Conservation (phyloP, 495 filamentous ascomycete species). For the Aspergillus saccharolyticus region DNA sequence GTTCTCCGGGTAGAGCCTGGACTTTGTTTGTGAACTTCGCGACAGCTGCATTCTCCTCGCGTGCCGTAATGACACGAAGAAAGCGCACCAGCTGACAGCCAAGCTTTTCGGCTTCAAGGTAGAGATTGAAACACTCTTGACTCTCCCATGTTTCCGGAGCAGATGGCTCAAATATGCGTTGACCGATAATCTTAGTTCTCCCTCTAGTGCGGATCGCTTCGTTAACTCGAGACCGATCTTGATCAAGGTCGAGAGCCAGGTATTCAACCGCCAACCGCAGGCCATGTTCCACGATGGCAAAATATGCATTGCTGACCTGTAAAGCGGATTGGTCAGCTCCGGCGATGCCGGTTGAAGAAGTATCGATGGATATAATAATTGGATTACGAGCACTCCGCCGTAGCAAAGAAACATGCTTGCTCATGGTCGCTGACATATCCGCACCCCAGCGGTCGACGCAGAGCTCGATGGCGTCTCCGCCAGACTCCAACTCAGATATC, state of each 20-base stretch:
- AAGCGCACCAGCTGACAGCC: constrained; percentile 70
- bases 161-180: constrained; percentile 50
- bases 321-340: constrained; percentile 17
- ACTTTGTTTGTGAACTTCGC: constrained; percentile 49
- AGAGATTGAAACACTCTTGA: constrained; percentile 49
- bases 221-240: constrained; percentile 37
- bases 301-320: constrained; percentile 22
- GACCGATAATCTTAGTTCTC: constrained; percentile 69
- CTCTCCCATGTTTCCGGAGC: constrained; percentile 58
- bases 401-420: constrained; percentile 42
- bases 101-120: constrained; percentile 52
- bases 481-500: constrained; percentile 60
- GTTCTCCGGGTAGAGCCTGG: constrained; percentile 30
- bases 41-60: constrained; percentile 55
- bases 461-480: constrained; percentile 68
- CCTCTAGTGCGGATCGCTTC: constrained; percentile 52
- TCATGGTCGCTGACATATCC: constrained; percentile 38
- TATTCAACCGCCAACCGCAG: constrained; percentile 72
- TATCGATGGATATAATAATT: constrained; percentile 64
- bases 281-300: constrained; percentile 56
- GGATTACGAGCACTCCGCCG: constrained; percentile 58
- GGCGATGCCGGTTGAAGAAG: constrained; percentile 36
- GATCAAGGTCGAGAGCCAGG: constrained; percentile 59
- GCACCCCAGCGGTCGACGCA: constrained; percentile 60
- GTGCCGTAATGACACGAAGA: constrained; percentile 53